Conservation (phyloP, 2,329 filamentous ascomycete species). For the Alternaria hordeiaustralica region DNA sequence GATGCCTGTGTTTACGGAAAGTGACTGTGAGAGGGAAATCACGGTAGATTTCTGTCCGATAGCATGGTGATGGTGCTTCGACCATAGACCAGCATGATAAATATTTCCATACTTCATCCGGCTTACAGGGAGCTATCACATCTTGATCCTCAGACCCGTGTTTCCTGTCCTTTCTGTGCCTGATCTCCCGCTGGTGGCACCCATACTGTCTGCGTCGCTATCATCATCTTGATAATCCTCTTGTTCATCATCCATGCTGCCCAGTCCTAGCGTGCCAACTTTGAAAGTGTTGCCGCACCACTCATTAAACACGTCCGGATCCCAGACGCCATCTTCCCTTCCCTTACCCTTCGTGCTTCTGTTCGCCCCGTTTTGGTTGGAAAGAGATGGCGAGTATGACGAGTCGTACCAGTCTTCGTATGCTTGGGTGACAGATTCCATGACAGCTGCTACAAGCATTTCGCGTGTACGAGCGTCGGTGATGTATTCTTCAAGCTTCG, state of each 20-base stretch:
- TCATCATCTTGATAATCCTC: constrained; percentile 16
- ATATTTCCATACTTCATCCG: background rate
- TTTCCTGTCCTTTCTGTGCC: constrained; percentile 38
- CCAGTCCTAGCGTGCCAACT: constrained; percentile 55
- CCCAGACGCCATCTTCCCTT: constrained; percentile 68
- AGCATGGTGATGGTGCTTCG: background rate
- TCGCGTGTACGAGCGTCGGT: constrained; percentile 69
- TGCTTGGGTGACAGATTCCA: constrained; percentile 66
- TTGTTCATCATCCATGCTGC: constrained; percentile 25
- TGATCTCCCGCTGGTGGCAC: constrained; percentile 29
- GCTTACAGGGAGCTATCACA: constrained; percentile 18
- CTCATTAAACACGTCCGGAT: constrained; percentile 68
- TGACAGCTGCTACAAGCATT: constrained; percentile 69
- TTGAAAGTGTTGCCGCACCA: constrained; percentile 67
- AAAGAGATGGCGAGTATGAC: constrained; percentile 46
- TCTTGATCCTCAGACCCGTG: constrained; percentile 39
- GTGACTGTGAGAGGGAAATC: background rate
- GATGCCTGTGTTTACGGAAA: background rate
- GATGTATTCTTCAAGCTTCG: constrained; percentile 67
- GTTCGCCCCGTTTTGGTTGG: constrained; percentile 25
- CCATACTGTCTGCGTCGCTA: constrained; percentile 36
- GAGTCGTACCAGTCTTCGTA: constrained; percentile 71
- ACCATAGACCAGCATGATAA: background rate
- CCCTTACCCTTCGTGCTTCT: constrained; percentile 54
- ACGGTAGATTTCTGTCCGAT: background rate